Percentiles rank a stretch among this genome's conserved stretches.
Conservation (phyloP, 1,284 basidiomycete genomes). For the Ustilago nuda region DNA sequence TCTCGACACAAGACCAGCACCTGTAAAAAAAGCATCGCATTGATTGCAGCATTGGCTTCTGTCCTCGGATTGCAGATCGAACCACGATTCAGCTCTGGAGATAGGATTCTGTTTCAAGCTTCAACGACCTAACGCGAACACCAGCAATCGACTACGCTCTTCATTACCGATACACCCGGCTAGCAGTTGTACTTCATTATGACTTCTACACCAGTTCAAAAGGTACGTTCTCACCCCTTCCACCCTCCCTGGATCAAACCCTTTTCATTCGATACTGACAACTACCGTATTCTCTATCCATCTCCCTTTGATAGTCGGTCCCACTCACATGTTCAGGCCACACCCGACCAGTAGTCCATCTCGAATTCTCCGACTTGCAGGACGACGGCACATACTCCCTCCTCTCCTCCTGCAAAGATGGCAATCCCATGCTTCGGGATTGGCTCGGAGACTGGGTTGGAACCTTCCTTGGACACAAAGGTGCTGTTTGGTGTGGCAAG, state of each 20-base stretch:
- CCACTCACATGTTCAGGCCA: constrained; percentile 74
- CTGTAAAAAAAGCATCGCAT: no score
- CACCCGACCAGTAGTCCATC: constrained; percentile 86
- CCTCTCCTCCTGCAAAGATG: constrained; percentile 68
- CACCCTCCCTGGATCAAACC: neutral
- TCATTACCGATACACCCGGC: neutral
- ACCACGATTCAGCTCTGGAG: no score
- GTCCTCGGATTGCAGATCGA: no score
- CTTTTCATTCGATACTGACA: neutral
- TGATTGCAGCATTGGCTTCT: no score
- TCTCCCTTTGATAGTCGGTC: constrained; percentile 45
- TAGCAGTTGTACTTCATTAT: constrained; percentile 8
- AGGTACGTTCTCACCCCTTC: constrained; percentile 15
- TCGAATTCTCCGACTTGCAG: constrained; percentile 85
- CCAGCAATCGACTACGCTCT: no score
- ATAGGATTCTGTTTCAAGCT: no score
- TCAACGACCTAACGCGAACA: no score
- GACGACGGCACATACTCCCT: constrained; percentile 72
- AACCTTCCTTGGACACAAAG: constrained; percentile 96
- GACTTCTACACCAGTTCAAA: constrained; percentile 41
- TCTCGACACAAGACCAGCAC: no score
- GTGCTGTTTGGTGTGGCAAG: constrained; percentile 97
- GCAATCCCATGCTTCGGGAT: constrained; percentile 67
- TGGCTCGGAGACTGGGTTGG: constrained; percentile 94
- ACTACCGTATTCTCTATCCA: no score